These are phyloP conservation scores for Mycena polygramma DNA, from an alignment of 768 basidiomycete species.

Conservation along the genomic window DNA sequence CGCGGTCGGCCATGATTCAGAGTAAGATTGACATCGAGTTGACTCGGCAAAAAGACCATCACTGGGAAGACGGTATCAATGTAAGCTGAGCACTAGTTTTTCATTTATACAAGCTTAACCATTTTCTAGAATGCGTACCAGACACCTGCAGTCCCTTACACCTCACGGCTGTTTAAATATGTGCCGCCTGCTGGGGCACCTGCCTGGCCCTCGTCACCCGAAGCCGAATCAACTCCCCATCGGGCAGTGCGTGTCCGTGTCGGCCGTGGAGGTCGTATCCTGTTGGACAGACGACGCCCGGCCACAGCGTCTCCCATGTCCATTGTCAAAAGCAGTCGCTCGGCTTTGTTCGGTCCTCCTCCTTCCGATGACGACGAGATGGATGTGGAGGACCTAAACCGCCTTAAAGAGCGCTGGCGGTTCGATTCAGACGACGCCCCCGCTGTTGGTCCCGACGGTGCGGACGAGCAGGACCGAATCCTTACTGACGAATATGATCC, in stretches of 20 bases:
- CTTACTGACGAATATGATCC: slow-evolving; percentile 79
- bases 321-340: slow-evolving; percentile 38
- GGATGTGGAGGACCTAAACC: slow-evolving; percentile 53
- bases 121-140: slow-evolving; percentile 77
- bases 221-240: slow-evolving; percentile 44
- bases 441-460: slow-evolving; percentile 59
- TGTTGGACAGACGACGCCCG: slow-evolving; percentile 79
- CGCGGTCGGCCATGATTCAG: slow-evolving; percentile 72
- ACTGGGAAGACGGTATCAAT: slow-evolving; percentile 93
- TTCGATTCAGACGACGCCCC: slow-evolving; percentile 78
- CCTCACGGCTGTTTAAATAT: slow-evolving; percentile 78
- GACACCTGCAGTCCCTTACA: slow-evolving; percentile 65
- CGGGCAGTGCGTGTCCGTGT: slow-evolving; percentile 79
- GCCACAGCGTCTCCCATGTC: slow-evolving; percentile 35
- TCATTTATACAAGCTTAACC: slow-evolving; percentile 7
- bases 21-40: slow-evolving; percentile 75
- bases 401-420: slow-evolving; percentile 73
- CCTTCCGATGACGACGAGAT: slow-evolving; percentile 41
- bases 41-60: slow-evolving; percentile 78
- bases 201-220: slow-evolving; percentile 21
- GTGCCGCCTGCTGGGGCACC: slow-evolving; percentile 59
- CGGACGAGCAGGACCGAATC: slow-evolving; percentile 79
- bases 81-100: slow-evolving; percentile 54
- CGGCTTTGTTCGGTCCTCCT: slow-evolving; percentile 29
- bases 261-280: slow-evolving; percentile 86